phyloP scores from a whole-genome alignment of 2,329 filamentous ascomycete genomes.

The Ascochyta lentis region DNA sequence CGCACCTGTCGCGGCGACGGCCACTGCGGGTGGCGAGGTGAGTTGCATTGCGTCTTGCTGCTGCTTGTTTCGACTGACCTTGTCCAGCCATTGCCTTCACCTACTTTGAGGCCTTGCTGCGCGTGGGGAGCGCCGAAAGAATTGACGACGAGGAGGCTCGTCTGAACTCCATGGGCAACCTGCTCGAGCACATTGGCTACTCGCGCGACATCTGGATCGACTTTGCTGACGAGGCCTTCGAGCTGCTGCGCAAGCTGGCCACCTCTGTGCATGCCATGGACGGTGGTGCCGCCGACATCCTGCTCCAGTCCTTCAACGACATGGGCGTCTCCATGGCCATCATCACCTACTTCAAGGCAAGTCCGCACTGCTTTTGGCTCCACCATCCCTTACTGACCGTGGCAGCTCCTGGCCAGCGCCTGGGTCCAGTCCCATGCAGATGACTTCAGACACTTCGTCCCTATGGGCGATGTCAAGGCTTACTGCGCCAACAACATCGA shows the following conservation, averaged over 20 bases:
- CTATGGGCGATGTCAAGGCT: conserved; percentile 62
- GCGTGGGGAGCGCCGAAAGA: conserved; percentile 67
- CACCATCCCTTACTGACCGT: conserved; percentile 13
- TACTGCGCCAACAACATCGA: conserved; percentile 78
- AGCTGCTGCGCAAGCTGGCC: conserved; percentile 70
- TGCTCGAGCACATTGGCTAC: conserved; percentile 74
- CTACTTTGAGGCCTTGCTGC: conserved; percentile 87
- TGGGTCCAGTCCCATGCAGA: conserved; percentile 79
- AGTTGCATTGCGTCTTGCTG: conserved; percentile 42
- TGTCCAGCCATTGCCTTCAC: conserved; percentile 82
- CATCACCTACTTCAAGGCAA: conserved; percentile 79
- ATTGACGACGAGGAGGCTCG: conserved; percentile 75
- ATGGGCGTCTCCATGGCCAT: conserved; percentile 71
- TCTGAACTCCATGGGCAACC: conserved; percentile 72
- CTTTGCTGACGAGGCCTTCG: conserved; percentile 77
- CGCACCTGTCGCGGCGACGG: conserved; percentile 90
- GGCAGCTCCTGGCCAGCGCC: conserved; percentile 78
- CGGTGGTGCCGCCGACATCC: conserved; percentile 57
- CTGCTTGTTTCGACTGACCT: conserved; percentile 35
- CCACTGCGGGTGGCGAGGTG: conserved; percentile 98
- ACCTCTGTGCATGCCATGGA: conserved; percentile 62
- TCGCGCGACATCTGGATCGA: conserved; percentile 76
- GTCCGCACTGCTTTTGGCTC: conserved; percentile 14
- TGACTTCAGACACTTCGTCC: conserved; percentile 75
- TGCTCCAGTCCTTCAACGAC: conserved; percentile 78